phyloP scores from a whole-genome alignment of 1,284 basidiomycete genomes.

The Sanghuangporus sanghuang region DNA sequence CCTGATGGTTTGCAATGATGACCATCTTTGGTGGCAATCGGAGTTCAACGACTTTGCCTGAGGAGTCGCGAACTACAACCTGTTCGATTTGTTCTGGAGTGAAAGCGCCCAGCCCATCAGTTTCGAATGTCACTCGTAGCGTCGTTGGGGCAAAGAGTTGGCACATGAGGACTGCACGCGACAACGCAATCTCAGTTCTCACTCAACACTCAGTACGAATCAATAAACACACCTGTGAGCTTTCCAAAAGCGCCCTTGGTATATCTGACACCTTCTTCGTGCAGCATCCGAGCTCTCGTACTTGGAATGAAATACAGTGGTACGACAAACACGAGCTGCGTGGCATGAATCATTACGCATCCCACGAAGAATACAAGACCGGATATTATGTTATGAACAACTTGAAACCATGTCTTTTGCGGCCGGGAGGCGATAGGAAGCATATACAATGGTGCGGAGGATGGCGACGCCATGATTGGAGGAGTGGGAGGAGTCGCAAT shows the following conservation, averaged over 20 bases:
- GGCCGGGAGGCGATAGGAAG: conserved; percentile 60
- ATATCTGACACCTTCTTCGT: conserved; percentile 66
- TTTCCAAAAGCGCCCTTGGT: conserved; percentile 81
- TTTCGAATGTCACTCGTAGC: conserved; percentile 72
- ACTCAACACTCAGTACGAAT: neutral
- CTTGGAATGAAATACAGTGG: conserved; percentile 59
- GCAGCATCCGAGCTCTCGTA: conserved; percentile 42
- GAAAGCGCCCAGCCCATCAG: conserved; percentile 56
- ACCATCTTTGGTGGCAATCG: conserved; percentile 75
- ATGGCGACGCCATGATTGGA: neutral
- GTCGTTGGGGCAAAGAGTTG: conserved; percentile 81
- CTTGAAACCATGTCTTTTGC: conserved; percentile 47
- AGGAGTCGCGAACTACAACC: conserved; percentile 49
- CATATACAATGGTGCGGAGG: conserved; percentile 27
- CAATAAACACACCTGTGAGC: conserved; percentile 55
- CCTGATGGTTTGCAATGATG: conserved; percentile 80
- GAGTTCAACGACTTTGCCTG: conserved; percentile 56
- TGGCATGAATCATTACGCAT: conserved; percentile 62
- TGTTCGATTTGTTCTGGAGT: conserved; percentile 49
- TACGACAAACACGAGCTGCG: conserved; percentile 66
- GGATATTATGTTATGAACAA: conserved; percentile 49
- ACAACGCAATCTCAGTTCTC: neutral
- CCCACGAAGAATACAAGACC: conserved; percentile 60
- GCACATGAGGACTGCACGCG: conserved; percentile 59
- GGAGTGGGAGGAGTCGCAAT: neutral